Evolutionary conservation across 2,329 filamentous ascomycete species (phyloP).

Genomic region (Venturia pyrina): DNA sequence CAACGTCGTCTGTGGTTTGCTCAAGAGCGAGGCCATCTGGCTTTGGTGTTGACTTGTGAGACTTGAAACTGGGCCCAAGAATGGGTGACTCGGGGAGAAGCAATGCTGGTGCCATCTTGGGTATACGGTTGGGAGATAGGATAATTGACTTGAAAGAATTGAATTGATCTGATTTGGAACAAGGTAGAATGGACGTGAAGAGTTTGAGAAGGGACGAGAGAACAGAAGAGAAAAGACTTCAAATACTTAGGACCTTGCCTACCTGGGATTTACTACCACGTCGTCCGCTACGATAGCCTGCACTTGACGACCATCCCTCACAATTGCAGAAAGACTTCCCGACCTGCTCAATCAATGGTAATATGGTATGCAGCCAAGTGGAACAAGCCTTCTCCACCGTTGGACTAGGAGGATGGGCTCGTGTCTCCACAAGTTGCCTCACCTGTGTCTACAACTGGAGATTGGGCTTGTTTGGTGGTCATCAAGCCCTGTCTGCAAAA

Average conservation of each 20-base stretch:
- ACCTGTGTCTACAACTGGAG: background rate
- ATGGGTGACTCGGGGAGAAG: constrained; percentile 19
- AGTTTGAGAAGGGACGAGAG: background rate
- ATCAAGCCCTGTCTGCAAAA: background rate
- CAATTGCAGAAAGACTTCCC: background rate
- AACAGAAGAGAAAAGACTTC: background rate
- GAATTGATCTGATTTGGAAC: background rate
- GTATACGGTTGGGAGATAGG: background rate
- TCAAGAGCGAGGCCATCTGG: constrained; percentile 49
- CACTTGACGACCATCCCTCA: background rate
- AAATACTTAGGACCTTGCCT: background rate
- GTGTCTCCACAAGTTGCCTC: background rate
- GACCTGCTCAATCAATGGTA: background rate
- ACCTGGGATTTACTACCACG: background rate
- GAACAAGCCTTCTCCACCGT: background rate
- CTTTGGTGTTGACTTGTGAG: constrained; percentile 16
- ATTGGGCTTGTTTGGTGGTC: background rate
- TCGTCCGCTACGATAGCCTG: background rate
- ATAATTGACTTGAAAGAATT: background rate
- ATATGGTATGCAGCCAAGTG: no score
- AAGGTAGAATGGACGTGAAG: background rate
- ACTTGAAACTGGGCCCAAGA: background rate
- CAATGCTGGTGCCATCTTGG: constrained; percentile 34
- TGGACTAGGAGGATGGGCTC: background rate
- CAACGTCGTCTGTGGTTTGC: constrained; percentile 48